A percentile compares a stretch with the other conserved stretches of the same genome.
phyloP scores from a whole-genome alignment of 2,329 filamentous ascomycete species.

The Xylariaceae sp. region DNA sequence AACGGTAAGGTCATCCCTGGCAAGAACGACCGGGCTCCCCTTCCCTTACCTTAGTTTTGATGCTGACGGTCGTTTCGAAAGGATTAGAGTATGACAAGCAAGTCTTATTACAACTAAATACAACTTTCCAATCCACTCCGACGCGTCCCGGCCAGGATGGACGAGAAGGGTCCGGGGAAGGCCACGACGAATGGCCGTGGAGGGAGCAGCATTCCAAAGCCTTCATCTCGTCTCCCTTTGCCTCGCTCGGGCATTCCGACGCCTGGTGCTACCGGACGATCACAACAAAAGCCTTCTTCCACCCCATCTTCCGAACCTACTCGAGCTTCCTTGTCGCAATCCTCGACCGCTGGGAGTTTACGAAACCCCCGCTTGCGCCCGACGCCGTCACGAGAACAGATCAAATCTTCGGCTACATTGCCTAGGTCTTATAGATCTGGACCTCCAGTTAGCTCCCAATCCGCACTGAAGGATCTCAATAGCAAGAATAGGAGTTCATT shows the following conservation, averaged over 20 bases:
- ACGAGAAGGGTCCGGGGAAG: constrained; percentile 33
- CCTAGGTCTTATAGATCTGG: constrained; percentile 34
- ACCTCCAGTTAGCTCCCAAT: constrained; percentile 34
- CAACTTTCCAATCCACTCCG: background rate
- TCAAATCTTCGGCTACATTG: constrained; percentile 32
- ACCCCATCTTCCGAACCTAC: constrained; percentile 26
- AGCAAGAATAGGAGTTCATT: constrained; percentile 34
- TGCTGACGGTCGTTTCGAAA: background rate
- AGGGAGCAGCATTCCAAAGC: constrained; percentile 40
- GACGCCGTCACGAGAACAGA: constrained; percentile 38
- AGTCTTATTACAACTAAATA: background rate
- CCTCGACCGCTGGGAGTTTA: constrained; percentile 23
- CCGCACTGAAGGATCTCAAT: constrained; percentile 26
- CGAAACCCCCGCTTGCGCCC: constrained; percentile 37
- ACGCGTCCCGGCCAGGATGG: constrained; percentile 33
- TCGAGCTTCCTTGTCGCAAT: constrained; percentile 29
- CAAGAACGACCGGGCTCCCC: background rate
- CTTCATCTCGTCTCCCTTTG: constrained; percentile 42
- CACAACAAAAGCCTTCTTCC: constrained; percentile 15
- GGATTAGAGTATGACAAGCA: constrained; percentile 2
- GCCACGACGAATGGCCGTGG: constrained; percentile 25
- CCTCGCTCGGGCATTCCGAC: constrained; percentile 38
- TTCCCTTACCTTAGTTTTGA: background rate
- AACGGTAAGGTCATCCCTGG: background rate
- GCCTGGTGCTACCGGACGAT: constrained; percentile 13